These are phyloP conservation scores for Dichotomocladium elegans DNA, from an alignment of 371 early-diverging fungal species.

Conservation along the genomic window DNA sequence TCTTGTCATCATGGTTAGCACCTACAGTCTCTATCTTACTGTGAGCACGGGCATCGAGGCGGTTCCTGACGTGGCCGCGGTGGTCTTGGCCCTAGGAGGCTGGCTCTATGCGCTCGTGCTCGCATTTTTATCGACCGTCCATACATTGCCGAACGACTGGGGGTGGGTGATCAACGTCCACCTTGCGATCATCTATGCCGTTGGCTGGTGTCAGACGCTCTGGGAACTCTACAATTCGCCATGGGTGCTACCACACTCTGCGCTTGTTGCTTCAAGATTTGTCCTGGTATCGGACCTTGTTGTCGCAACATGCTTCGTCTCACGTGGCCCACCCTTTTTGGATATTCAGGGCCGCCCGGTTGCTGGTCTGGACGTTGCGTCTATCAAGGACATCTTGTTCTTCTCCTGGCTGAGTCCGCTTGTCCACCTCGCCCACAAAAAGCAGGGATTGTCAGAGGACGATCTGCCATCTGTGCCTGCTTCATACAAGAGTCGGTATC, in stretches of 20 bases:
- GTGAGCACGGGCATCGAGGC: not conserved
- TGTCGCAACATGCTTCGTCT: constrained; percentile 18
- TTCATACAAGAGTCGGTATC: constrained; percentile 20
- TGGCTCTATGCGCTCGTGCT: constrained; percentile 24
- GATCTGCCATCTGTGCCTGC: constrained; percentile 33
- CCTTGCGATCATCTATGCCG: constrained; percentile 20
- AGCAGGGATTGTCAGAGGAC: constrained; percentile 25
- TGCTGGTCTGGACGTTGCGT: constrained; percentile 4
- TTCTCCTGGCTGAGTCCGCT: constrained; percentile 22
- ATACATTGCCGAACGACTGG: constrained; percentile 25
- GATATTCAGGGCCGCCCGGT: constrained; percentile 26
- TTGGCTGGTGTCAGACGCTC: constrained; percentile 5
- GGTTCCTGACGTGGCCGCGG: not conserved
- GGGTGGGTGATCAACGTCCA: constrained; percentile 40
- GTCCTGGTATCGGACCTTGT: constrained; percentile 22
- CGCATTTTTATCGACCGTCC: constrained; percentile 10
- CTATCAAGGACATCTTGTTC: constrained; percentile 8
- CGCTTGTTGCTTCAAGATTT: constrained; percentile 5
- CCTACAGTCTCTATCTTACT: not conserved
- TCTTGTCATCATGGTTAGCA: not conserved
- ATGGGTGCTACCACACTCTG: constrained; percentile 6
- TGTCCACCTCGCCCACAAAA: constrained; percentile 19
- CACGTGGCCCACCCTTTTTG: constrained; percentile 27
- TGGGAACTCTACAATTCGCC: constrained; percentile 2
- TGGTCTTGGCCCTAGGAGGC: constrained; percentile 7